Evolutionary conservation across 2,329 filamentous ascomycete genomes (phyloP), one percentile per base, ranked within the genome.

Genomic region (Clarireedia paspali): DNA sequence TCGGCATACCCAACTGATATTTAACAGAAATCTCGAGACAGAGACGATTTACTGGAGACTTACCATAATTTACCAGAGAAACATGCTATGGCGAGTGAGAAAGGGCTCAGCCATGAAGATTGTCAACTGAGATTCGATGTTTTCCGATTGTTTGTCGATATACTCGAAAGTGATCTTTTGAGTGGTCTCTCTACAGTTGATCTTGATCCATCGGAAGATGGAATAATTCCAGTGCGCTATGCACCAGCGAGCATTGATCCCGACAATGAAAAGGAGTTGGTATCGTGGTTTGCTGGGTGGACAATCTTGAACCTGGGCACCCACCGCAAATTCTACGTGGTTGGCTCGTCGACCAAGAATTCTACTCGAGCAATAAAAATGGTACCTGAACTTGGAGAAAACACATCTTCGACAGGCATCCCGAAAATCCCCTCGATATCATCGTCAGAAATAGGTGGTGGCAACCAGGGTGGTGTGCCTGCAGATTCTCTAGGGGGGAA

Each of bases 231-330:
- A 3, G 62, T 84, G 5, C 64, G 78, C 2, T 76, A 74, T 64
- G 77, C 77, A 0, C 74, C 75, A 14, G 62, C 70, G 3, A 66
- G 60, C 1, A 78, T 85, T 47, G 76, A 83, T 55, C 72, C 75
- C 0, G 79, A 80, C 54, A 81, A 85, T 58, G 83, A 86, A 63
- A 78, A 83, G 63, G 82, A 77, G 56, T 70, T 86, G 27, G 75
- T 85, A 9, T 81, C 83, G 59, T 84, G 80, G 77, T 85, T 84
- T 65, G 80, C 78, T 1, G 79, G 73, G 67, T 85, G 82, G 82
- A 72, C 80, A 0, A 70, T 73, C 34, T 58, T 67, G 55, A 75
- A 76, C 30, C 63, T 81, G 38, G 75, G 82, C 56, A 68, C 70
- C 42, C 80, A 76, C 62, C 75, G 80, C 34, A 77, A 74, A 39